Base-by-base conservation (phyloP, 106 monocot species). In the Dendrobium nobile region DNA sequence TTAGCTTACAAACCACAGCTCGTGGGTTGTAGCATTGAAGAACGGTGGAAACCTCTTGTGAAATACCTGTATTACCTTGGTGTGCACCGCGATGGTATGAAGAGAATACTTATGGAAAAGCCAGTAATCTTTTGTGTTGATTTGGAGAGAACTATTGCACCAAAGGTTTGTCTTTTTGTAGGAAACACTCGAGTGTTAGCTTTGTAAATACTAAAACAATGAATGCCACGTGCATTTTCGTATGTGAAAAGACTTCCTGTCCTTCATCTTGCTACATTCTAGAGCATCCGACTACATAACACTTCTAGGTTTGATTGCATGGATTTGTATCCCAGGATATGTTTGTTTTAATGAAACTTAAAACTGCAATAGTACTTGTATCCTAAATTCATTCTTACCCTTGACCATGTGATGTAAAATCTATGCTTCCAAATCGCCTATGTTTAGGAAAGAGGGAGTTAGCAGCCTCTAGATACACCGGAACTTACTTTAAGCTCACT, bases 21-120 rank as follows among this genome's bases (percentile, higher is more conserved):
- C 45, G 93, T 98, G 91, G 98, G 89, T 64, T 95, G 98, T 72
- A 93, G 92, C 84, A 93, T 98, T 80, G 92, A 95, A 78, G 91
- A 98, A 81, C 86, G 88, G 77, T 98, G 87, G 98, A 98, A 88
- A 77, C 98, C 98, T 64, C 92, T 98, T 67, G 92, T 98, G 42
- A 95, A 90, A 75, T 98, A 95, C 72, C 54, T 95, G 42, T 95
- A 98, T 78, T 93, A 98, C 78, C 92, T 95, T 78, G 95, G 95
- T 54, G 81, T 98, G 74, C 81, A 67, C 7, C 87, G 88, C 78
- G 98, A 98, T 87, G 98, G 98, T 24, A 91, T 98, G 98, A 95
- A 82, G 77, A 91, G 95, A 86, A 93, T 98, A 40, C 87, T 98
- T 67, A 40, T 90, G 54, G 84, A 84, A 56, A 95, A 98, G 82